These are phyloP conservation scores for Chionographis japonica DNA, from an alignment of 106 monocot species.

Conservation along the genomic window DNA sequence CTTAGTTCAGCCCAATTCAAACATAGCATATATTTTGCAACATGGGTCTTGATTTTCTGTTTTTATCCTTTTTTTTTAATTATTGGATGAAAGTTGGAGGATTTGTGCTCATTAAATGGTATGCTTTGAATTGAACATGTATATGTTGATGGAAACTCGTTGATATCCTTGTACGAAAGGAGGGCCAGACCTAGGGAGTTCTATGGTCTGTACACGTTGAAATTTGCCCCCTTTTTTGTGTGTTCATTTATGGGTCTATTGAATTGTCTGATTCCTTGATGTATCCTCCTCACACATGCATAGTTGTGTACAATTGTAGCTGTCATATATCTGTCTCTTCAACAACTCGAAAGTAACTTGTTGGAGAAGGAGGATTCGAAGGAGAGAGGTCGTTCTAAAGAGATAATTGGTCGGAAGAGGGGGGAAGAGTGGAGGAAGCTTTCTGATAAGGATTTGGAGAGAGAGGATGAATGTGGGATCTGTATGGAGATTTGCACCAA, in stretches of 20 bases:
- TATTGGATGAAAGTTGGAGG: not conserved
- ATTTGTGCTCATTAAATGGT: not conserved
- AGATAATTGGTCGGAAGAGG: constrained; percentile 34
- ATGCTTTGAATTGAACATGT: constrained; percentile 37
- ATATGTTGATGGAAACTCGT: constrained; percentile 52
- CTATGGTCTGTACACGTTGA: constrained; percentile 38
- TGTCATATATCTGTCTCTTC: constrained; percentile 77
- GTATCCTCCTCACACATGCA: not conserved
- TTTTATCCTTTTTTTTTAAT: not conserved
- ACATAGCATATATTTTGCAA: too few species aligned
- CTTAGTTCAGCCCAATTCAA: not conserved
- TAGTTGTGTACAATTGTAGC: constrained; percentile 31
- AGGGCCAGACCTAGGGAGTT: constrained; percentile 77
- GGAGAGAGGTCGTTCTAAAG: constrained; percentile 24
- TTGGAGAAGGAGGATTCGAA: constrained; percentile 32
- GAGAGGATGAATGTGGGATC: constrained; percentile 79
- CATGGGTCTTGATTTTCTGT: not conserved
- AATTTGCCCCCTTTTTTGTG: not conserved
- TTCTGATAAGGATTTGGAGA: constrained; percentile 49
- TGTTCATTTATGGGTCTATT: not conserved
- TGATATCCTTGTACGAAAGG: constrained; percentile 59
- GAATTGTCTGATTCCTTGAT: not conserved
- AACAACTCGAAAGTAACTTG: constrained; percentile 62
- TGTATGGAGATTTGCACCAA: constrained; percentile 85
- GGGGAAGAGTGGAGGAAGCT: constrained; percentile 36